phyloP scores from a whole-genome alignment of 371 early-diverging fungal genomes.

The Mortierella sp. region DNA sequence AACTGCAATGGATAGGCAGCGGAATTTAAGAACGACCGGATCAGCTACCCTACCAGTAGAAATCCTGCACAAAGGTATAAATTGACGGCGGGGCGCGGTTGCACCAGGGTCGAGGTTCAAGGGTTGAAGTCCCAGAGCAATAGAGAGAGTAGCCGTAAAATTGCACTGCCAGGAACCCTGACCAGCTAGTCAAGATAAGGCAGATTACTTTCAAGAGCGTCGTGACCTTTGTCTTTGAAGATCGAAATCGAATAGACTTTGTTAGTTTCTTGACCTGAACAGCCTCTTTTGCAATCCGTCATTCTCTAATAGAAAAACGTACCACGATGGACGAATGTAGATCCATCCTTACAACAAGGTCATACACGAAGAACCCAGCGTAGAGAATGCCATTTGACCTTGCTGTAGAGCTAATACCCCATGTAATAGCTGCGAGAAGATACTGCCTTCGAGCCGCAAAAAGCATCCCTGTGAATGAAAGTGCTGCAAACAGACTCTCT shows the following conservation, averaged over 20 bases:
- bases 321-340: slow-evolving; percentile 15
- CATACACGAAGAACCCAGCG: slow-evolving; percentile 84
- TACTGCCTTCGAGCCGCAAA: slow-evolving; percentile 58
- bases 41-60: slow-evolving; percentile 80
- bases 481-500: slow-evolving; percentile 86
- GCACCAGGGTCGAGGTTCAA: slow-evolving; percentile 79
- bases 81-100: slow-evolving; percentile 64
- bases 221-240: slow-evolving; percentile 32
- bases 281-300: too few species aligned
- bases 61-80: slow-evolving; percentile 87
- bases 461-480: slow-evolving; percentile 84
- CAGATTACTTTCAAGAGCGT: slow-evolving; percentile 44
- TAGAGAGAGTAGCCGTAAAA: slow-evolving; percentile 72
- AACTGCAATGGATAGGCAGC: too few species aligned
- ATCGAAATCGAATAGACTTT: background rate
- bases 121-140: slow-evolving; percentile 57
- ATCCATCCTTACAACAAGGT: slow-evolving; percentile 56
- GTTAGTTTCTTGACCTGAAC: too few species aligned
- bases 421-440: slow-evolving; percentile 67
- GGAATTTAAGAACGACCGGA: too few species aligned
- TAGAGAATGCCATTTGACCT: slow-evolving; percentile 88
- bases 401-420: slow-evolving; percentile 69
- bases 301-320: background rate
- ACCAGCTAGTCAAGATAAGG: slow-evolving; percentile 57
- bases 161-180: slow-evolving; percentile 78